Conservation (phyloP, 257 asterid species). For the Solanum raphanifolium region DNA sequence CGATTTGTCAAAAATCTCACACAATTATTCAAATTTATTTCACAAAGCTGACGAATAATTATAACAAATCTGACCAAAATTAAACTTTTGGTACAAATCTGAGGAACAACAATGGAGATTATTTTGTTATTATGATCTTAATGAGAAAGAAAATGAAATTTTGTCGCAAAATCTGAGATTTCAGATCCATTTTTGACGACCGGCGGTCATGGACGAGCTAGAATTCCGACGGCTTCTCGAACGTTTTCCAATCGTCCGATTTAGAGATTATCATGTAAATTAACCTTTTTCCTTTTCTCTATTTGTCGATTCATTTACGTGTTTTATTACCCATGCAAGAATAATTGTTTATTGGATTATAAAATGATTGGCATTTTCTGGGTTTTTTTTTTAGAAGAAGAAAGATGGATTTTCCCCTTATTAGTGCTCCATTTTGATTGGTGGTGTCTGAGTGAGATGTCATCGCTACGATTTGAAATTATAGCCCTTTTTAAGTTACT, state of each 20-base stretch:
- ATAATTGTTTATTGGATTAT: not conserved
- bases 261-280: slow-evolving; percentile 57
- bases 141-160: not conserved
- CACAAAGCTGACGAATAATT: too few species aligned
- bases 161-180: not conserved
- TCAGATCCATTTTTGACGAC: not conserved
- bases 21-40: too few species aligned
- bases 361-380: not conserved
- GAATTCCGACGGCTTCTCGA: slow-evolving; percentile 59
- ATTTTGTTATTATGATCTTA: not conserved
- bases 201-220: slow-evolving; percentile 31
- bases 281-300: not conserved
- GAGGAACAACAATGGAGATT: not conserved
- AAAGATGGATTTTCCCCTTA: not conserved
- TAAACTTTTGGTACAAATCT: not conserved
- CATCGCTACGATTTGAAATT: accelerated
- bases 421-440: not conserved
- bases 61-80: not conserved
- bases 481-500: not conserved
- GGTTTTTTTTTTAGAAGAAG: not conserved
- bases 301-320: too few species aligned
- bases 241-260: slow-evolving; percentile 61
- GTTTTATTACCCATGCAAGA: not conserved
- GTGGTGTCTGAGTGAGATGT: too few species aligned
- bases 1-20: not conserved